Evolutionary conservation across 345 rosid genomes (phyloP), one percentile per base, ranked within the genome.

Genomic region (Eucalyptus tenuipes): DNA sequence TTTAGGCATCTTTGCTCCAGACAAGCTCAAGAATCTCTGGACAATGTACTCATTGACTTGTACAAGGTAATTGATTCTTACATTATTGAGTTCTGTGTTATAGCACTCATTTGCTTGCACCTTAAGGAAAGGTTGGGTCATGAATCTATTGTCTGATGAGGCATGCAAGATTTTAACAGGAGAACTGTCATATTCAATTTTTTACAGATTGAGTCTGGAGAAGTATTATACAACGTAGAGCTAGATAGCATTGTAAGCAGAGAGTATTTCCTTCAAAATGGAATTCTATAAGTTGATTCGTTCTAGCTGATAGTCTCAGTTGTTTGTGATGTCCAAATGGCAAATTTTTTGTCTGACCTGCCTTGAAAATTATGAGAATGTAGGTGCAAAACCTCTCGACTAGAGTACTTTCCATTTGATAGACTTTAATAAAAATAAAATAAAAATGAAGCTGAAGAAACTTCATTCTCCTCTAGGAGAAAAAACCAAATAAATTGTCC

Each of bases 1-100:
- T 98, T 95, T 87, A 91, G 99, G 92, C 90, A 94, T 90, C 96
- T 91, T 68, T 98, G 99, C 90, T 95, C 99, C 6, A 94, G 87
- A 75, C 97, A 97, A 66, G 98, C 99, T 55, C 99, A 98, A 90
- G 99, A 96, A 52, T 98, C 99, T 27, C 95, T 98, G 5, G 99
- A 97, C 90, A 98, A 97, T 81, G 96, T 98, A 88, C 98, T 98
- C 89, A 93, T 98, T 50, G 99, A 98, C 94, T 92, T 98, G 87
- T 98, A 93, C 88, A 98, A 98, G 99, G 99, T 97, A 42, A 25
- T 75, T 75, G 47, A 3, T 75, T 75, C 84, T 75, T 40, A 40
- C 84, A 40, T 75, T 0, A 40, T 22, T 22, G 47, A 40, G 47
- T 40, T 75, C 29, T 40, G 84, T 22, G 0, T 75, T 40, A 11